Conservation (phyloP, 495 filamentous ascomycete species). For the Xylaria cubensis region DNA sequence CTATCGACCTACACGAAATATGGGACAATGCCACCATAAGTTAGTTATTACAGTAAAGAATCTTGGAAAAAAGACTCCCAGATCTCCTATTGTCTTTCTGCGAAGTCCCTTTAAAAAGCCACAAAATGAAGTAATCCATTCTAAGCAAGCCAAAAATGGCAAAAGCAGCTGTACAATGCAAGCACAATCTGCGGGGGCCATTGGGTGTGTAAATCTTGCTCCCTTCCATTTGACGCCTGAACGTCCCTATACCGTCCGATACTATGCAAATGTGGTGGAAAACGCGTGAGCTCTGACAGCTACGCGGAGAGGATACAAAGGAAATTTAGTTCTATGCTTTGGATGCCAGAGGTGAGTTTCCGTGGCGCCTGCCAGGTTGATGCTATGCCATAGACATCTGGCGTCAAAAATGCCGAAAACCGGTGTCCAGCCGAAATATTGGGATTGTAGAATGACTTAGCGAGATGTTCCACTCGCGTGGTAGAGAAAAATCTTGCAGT, state of each 20-base stretch:
- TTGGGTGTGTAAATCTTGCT: slow-evolving; percentile 13
- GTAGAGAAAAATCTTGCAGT: neutral
- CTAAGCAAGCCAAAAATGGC: slow-evolving; percentile 16
- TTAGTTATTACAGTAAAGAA: slow-evolving; percentile 31
- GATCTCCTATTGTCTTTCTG: slow-evolving; percentile 21
- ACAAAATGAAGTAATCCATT: slow-evolving; percentile 16
- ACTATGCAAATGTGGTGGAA: slow-evolving; percentile 25
- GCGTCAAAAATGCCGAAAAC: slow-evolving; percentile 9
- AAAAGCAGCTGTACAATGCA: slow-evolving; percentile 11
- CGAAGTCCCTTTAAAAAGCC: slow-evolving; percentile 12
- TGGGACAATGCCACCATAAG: slow-evolving; percentile 21
- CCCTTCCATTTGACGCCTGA: slow-evolving; percentile 18
- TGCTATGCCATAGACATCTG: slow-evolving; percentile 18
- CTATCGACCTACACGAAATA: slow-evolving; percentile 24
- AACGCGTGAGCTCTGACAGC: neutral
- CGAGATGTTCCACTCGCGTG: neutral
- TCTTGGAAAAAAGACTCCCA: slow-evolving; percentile 11
- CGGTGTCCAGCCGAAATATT: slow-evolving; percentile 21
- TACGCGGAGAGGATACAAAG: slow-evolving; percentile 24
- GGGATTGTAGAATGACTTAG: slow-evolving; percentile 4
- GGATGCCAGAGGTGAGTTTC: slow-evolving; percentile 8
- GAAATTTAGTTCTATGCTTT: slow-evolving; percentile 24
- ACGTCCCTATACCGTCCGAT: slow-evolving; percentile 26
- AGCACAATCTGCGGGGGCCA: slow-evolving; percentile 15
- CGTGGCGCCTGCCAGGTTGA: slow-evolving; percentile 10